Evolutionary conservation across 2,329 filamentous ascomycete species (phyloP).

Genomic region (Cordyceps javanica): DNA sequence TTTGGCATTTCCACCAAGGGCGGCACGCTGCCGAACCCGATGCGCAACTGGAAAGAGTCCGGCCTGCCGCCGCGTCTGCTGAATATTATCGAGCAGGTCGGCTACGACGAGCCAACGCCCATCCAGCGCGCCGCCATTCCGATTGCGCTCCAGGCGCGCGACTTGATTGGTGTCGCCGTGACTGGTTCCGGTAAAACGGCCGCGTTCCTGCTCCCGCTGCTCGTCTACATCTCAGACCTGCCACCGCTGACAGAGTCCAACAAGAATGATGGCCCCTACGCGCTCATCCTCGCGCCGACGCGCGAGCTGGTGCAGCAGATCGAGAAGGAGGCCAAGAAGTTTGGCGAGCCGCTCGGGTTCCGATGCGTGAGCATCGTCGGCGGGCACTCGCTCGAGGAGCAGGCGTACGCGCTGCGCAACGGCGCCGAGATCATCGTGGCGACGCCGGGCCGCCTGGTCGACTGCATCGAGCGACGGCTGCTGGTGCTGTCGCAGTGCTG

Average conservation of each 20-base stretch:
- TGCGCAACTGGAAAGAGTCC: conserved; percentile 91
- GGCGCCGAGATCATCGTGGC: conserved; percentile 97
- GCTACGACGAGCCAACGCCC: conserved; percentile 85
- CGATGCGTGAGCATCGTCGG: conserved; percentile 96
- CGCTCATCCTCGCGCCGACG: conserved; percentile 93
- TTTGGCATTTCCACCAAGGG: conserved; percentile 96
- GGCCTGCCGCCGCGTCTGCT: conserved; percentile 69
- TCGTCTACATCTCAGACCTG: conserved; percentile 90
- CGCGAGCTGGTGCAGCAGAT: conserved; percentile 98
- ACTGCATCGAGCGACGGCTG: conserved; percentile 90
- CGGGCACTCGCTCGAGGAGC: conserved; percentile 91
- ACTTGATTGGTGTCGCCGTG: conserved; percentile 96
- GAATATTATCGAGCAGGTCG: conserved; percentile 75
- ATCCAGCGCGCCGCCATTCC: conserved; percentile 94
- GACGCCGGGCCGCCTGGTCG: conserved; percentile 93
- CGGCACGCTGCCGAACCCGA: conserved; percentile 85
- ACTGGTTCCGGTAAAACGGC: conserved; percentile 99
- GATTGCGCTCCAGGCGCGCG: conserved; percentile 84
- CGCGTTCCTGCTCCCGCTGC: conserved; percentile 82
- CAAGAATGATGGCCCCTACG: conserved; percentile 92
- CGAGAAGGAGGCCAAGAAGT: conserved; percentile 87
- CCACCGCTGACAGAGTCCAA: conserved; percentile 78
- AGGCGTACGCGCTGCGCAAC: conserved; percentile 81
- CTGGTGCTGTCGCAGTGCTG: conserved; percentile 93
- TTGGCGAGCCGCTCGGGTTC: conserved; percentile 84